phyloP scores from a whole-genome alignment of 2,329 filamentous ascomycete species.

The Stagonosporopsis tanaceti region DNA sequence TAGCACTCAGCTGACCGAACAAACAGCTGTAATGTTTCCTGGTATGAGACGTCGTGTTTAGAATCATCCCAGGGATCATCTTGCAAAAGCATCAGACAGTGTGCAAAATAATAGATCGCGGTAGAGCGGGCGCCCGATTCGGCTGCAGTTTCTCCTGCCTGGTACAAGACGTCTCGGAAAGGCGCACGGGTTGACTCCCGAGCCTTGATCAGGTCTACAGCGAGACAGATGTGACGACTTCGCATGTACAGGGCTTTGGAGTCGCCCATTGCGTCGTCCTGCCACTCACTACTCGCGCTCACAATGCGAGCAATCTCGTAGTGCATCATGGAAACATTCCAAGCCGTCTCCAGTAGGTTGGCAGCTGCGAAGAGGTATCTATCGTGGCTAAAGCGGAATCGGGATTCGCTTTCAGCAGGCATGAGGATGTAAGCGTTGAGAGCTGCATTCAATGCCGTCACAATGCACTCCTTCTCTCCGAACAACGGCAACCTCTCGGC shows the following conservation, averaged over 20 bases:
- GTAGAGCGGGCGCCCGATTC: constrained; percentile 85
- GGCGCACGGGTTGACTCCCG: constrained; percentile 67
- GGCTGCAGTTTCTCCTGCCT: constrained; percentile 78
- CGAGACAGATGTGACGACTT: constrained; percentile 82
- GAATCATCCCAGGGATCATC: constrained; percentile 77
- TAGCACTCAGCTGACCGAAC: constrained; percentile 84
- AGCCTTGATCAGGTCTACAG: constrained; percentile 75
- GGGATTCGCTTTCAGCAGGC: constrained; percentile 82
- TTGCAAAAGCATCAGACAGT: constrained; percentile 81
- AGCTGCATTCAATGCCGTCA: constrained; percentile 81
- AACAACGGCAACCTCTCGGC: constrained; percentile 58
- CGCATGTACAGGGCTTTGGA: constrained; percentile 70
- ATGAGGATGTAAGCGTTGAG: constrained; percentile 83
- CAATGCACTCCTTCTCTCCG: constrained; percentile 70
- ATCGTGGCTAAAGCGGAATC: constrained; percentile 87
- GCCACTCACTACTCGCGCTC: constrained; percentile 70
- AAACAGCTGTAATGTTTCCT: constrained; percentile 77
- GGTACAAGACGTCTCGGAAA: constrained; percentile 78
- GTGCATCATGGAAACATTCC: constrained; percentile 70
- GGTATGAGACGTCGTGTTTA: constrained; percentile 77
- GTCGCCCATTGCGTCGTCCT: constrained; percentile 62
- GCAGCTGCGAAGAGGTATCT: constrained; percentile 80
- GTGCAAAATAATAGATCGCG: constrained; percentile 81
- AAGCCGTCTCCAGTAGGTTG: constrained; percentile 67
- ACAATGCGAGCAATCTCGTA: constrained; percentile 86